Evolutionary conservation across 2,329 filamentous ascomycete species (phyloP), one percentile per base, ranked within the genome.

Genomic region (Pseudogymnoascus sp.): DNA sequence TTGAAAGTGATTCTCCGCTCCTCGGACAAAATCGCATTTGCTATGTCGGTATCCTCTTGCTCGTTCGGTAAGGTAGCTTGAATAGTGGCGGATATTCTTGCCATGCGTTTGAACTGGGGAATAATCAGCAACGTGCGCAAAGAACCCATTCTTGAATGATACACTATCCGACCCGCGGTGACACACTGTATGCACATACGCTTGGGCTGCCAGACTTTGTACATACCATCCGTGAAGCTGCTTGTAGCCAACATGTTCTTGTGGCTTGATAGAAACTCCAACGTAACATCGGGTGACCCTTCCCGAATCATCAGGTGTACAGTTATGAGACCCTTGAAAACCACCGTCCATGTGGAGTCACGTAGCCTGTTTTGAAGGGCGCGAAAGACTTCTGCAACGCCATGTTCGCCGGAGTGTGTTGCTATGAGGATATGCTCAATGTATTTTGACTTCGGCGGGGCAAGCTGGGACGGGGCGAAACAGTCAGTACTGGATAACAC

Each of bases 331-430:
- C 91, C 88, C 80, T 99, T 99, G 86, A 97, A 96, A 67, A 96
- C 93, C 63, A 97, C 92, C n/a, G 94, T 99, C 94, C 94, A 99
- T 81, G 94, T 96, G 68, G 93, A 93, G 75, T 99, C 94, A 73
- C 92, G 88, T 68, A 99, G 78, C 61, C 94, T 86, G 74, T 91
- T 86, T 73, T 95, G 92, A 62, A 99, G 80, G 43, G 92, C 91
- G 65, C 94, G 88, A 75, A 99, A 97, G 72, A 99, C 90, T 78
- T 99, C 94, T 64, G 88, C 93, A 64, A 99, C 91, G 68, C 93
- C 94, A 61, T 91, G 90, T 77, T 99, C 94, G 69, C 92, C 94
- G 21, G 92, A 89, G 77, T 97, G 91, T 38, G 94, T 99, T 66
- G 94, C 93, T 68, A 97, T 83, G 63, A 99, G 84, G 73, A 99